Evolutionary conservation across 345 rosid species (phyloP).

Genomic region (Arabidopsis thaliana): TAIR10.1 NC_003076.8:794001-794500

Average conservation of each 20-base stretch:
- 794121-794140: conserved; percentile 34
- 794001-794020: conserved; percentile 3
- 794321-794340: conserved; percentile 6
- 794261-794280: not conserved
- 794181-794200: conserved; percentile 99
- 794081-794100: conserved; percentile 49
- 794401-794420: conserved; percentile 99
- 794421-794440: conserved; percentile 76
- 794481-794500: conserved; percentile 81
- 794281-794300: not conserved
- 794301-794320: conserved; percentile 16
- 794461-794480: conserved; percentile 98
- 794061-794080: conserved; percentile 44
- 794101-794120: conserved; percentile 45
- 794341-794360: conserved; percentile 1
- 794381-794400: conserved; percentile 80
- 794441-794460: conserved; percentile 97
- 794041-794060: conserved; percentile 48
- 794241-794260: not conserved
- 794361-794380: conserved; percentile 47
- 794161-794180: conserved; percentile 70
- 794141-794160: conserved; percentile 65
- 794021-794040: conserved; percentile 43
- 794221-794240: conserved; percentile 83
- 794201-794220: conserved; percentile 99